Conservation (phyloP, 805 yeast genomes). For the Cyberlindnera saturnus region DNA sequence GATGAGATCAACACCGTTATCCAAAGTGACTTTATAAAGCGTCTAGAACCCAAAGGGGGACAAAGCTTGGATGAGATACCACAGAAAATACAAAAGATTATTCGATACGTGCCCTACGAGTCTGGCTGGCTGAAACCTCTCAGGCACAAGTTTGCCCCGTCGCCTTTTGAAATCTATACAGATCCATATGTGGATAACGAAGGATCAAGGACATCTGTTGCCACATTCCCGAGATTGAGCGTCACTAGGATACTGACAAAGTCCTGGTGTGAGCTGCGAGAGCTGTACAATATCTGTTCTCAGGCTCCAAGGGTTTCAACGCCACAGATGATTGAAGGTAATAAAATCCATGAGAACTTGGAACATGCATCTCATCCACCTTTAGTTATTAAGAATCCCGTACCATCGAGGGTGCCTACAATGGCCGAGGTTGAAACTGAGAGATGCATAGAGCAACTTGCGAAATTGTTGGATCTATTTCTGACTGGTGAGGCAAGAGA, state of each 20-base stretch:
- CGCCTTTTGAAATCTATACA: slow-evolving; percentile 17
- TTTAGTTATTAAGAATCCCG: slow-evolving; percentile 2
- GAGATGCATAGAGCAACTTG: slow-evolving; percentile 37
- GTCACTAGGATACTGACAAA: slow-evolving; percentile 56
- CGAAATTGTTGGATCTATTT: slow-evolving; percentile 37
- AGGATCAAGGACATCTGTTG: slow-evolving; percentile 1
- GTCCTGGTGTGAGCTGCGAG: slow-evolving; percentile 65
- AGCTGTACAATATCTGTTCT: slow-evolving; percentile 46
- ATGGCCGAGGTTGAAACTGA: slow-evolving; percentile 21
- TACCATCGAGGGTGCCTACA: neutral
- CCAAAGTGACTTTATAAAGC: neutral
- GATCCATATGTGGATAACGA: neutral
- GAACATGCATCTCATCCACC: slow-evolving; percentile 42
- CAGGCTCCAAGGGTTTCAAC: slow-evolving; percentile 32
- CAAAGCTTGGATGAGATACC: neutral
- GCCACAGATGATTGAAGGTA: slow-evolving; percentile 41
- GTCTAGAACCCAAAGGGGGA: neutral
- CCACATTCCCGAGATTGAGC: slow-evolving; percentile 34
- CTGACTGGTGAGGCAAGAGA: slow-evolving; percentile 55
- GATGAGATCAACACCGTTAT: slow-evolving; percentile 4
- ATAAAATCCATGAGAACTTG: slow-evolving; percentile 37
- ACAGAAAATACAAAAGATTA: neutral
- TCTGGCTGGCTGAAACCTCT: slow-evolving; percentile 3
- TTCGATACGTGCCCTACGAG: slow-evolving; percentile 6
- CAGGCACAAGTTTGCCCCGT: slow-evolving; percentile 4